Conservation (phyloP, 1,284 basidiomycete species). For the Exobasidium cylindrosporum region DNA sequence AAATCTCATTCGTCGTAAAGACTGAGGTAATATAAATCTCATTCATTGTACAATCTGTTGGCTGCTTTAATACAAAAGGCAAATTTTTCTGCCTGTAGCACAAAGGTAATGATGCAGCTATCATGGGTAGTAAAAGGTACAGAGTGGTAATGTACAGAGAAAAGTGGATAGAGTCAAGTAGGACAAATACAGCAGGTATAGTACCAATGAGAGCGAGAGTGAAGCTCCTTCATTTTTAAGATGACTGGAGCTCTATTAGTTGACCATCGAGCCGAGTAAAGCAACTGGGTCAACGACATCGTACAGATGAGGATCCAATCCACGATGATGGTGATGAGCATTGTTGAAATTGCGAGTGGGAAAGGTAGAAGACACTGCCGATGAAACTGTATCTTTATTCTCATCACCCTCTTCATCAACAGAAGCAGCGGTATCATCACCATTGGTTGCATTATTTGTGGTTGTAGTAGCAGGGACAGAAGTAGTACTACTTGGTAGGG, state of each 20-base stretch:
- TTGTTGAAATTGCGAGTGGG: slow-evolving; percentile 7
- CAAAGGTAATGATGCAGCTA: too few species aligned
- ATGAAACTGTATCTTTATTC: slow-evolving; percentile 28
- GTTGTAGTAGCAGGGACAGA: not conserved
- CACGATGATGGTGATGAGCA: slow-evolving; percentile 24
- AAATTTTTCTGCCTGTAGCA: not conserved
- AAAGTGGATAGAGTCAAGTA: too few species aligned
- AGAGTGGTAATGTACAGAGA: too few species aligned
- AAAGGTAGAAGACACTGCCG: not conserved
- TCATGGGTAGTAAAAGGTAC: too few species aligned
- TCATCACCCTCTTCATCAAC: slow-evolving; percentile 29
- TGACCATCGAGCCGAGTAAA: slow-evolving; percentile 35
- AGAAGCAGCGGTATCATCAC: slow-evolving; percentile 12
- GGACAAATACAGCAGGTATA: too few species aligned
- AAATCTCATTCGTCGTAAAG: slow-evolving; percentile 74
- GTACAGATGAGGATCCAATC: slow-evolving; percentile 43
- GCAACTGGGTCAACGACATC: slow-evolving; percentile 51
- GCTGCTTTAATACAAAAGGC: not conserved
- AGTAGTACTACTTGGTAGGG: not conserved
- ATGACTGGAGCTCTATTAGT: too few species aligned
- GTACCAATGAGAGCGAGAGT: too few species aligned
- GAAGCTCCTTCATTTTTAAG: too few species aligned
- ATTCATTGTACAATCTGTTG: not conserved
- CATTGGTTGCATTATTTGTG: not conserved
- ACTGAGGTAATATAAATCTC: too few species aligned